A percentile compares a stretch with the other conserved stretches of the same genome.
phyloP scores from a whole-genome alignment of 106 monocot genomes.

The Hemerocallis citrina region DNA sequence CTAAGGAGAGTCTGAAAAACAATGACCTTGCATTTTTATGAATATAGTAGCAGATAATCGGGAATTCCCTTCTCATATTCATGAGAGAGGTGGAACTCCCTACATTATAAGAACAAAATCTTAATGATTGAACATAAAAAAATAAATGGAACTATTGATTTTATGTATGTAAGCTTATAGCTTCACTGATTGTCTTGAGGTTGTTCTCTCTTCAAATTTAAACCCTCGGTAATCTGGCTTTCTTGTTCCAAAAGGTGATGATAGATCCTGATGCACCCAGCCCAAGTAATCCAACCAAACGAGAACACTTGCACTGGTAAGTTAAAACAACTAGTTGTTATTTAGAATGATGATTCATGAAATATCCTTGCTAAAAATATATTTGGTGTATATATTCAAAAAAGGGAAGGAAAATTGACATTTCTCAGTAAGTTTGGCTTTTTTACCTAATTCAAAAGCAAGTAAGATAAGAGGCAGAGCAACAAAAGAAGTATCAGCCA shows the following conservation, averaged over 20 bases:
- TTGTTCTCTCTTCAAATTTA: background rate
- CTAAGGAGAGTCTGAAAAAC: no score
- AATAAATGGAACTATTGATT: background rate
- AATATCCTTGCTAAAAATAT: background rate
- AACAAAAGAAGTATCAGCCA: no score
- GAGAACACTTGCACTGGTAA: constrained; percentile 50
- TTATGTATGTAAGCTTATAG: background rate
- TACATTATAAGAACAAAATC: background rate
- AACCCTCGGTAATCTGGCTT: background rate
- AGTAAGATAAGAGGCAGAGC: no score
- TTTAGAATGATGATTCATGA: background rate
- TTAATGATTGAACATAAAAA: background rate
- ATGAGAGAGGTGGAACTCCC: background rate
- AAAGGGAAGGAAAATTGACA: background rate
- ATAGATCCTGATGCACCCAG: constrained; percentile 62
- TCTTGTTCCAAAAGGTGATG: constrained; percentile 37
- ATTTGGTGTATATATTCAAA: background rate
- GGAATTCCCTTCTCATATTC: background rate
- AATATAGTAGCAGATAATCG: no score
- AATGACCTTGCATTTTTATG: no score
- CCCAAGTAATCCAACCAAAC: constrained; percentile 48
- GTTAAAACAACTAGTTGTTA: background rate
- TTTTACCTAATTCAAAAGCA: no score
- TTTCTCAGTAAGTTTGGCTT: no score
- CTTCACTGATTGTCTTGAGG: background rate